Evolutionary conservation across 148 eudicot genomes (phyloP).

Genomic region (Arbutus unedo): DNA sequence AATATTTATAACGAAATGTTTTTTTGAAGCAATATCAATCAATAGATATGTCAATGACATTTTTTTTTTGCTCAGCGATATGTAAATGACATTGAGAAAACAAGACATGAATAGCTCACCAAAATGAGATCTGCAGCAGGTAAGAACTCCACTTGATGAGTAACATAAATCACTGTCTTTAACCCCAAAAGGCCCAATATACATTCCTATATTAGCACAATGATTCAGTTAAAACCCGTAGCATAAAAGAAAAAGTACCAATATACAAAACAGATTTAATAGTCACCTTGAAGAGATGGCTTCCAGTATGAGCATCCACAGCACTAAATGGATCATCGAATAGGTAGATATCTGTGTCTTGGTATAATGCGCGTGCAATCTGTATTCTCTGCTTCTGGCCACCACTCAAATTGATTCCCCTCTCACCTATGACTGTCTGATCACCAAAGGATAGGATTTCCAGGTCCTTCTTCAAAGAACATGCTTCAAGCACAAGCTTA

Average conservation of each 20-base stretch:
- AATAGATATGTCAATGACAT: neutral
- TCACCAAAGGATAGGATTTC: slow-evolving; percentile 47
- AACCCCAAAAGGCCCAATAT: slow-evolving; percentile 39
- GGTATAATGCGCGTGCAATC: slow-evolving; percentile 55
- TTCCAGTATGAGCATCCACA: slow-evolving; percentile 68
- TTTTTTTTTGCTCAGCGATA: too few species aligned
- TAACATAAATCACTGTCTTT: slow-evolving; percentile 54
- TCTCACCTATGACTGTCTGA: slow-evolving; percentile 53
- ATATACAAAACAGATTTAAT: neutral
- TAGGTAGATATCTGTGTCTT: slow-evolving; percentile 53
- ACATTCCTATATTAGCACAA: slow-evolving; percentile 39
- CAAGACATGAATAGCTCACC: slow-evolving; percentile 33
- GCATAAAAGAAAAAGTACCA: neutral
- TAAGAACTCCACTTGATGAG: slow-evolving; percentile 60
- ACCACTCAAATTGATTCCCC: slow-evolving; percentile 68
- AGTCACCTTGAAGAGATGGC: slow-evolving; percentile 57
- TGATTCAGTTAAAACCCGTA: neutral
- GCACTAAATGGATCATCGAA: slow-evolving; percentile 73
- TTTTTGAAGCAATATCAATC: neutral
- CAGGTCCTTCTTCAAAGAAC: slow-evolving; percentile 45
- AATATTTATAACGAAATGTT: neutral
- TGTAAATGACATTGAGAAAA: neutral
- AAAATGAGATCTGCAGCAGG: slow-evolving; percentile 59
- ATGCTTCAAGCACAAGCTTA: slow-evolving; percentile 49
- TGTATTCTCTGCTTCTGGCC: slow-evolving; percentile 73